These are phyloP conservation scores for Yamadazyma jaroonii DNA, from an alignment of 1,139 yeast genomes.

Conservation along the genomic window DNA sequence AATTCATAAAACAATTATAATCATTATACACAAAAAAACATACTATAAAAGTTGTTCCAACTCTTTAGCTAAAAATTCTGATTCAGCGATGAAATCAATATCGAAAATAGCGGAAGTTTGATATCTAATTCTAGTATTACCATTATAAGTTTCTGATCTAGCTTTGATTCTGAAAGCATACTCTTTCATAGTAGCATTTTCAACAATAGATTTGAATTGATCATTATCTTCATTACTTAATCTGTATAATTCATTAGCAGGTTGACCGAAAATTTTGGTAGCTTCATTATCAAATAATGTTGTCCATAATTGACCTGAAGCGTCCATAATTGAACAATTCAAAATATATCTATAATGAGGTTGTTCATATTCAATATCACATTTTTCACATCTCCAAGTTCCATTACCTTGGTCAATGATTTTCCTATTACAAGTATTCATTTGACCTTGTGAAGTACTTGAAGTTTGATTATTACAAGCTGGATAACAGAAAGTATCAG, in stretches of 20 bases:
- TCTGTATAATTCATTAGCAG: slow-evolving; percentile 65
- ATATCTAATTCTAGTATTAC: slow-evolving; percentile 72
- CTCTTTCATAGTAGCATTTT: slow-evolving; percentile 62
- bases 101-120: slow-evolving; percentile 56
- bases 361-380: slow-evolving; percentile 63
- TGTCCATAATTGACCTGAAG: slow-evolving; percentile 82
- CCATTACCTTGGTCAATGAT: slow-evolving; percentile 71
- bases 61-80: slow-evolving; percentile 53
- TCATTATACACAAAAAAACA: not conserved
- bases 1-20: too few species aligned
- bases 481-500: slow-evolving; percentile 81
- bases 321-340: slow-evolving; percentile 70
- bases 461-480: slow-evolving; percentile 61
- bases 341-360: slow-evolving; percentile 82
- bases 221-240: slow-evolving; percentile 46
- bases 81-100: slow-evolving; percentile 61
- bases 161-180: slow-evolving; percentile 76
- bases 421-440: slow-evolving; percentile 72
- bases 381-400: slow-evolving; percentile 91
- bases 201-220: slow-evolving; percentile 48
- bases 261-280: slow-evolving; percentile 57
- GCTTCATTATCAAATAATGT: slow-evolving; percentile 89
- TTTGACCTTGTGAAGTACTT: slow-evolving; percentile 17
- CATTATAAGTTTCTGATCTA: slow-evolving; percentile 80
- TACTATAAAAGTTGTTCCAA: slow-evolving; percentile 39